phyloP scores from a whole-genome alignment of 306 rosid species.

The Astragalus glycyphyllos region DNA sequence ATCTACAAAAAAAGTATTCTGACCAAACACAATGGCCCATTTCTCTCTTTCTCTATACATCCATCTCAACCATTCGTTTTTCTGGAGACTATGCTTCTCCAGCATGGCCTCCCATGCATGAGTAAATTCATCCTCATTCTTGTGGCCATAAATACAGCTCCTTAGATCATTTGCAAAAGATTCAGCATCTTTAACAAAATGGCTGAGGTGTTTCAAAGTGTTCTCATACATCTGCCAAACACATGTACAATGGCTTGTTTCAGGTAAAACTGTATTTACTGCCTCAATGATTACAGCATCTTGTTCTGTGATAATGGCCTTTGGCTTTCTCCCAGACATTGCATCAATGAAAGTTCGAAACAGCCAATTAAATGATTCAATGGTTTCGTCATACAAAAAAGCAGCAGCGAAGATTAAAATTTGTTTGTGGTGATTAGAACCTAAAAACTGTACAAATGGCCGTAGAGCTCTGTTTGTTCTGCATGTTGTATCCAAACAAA shows the following conservation, averaged over 20 bases:
- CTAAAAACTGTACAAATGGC: conserved; percentile 68
- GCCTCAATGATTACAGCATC: conserved; percentile 68
- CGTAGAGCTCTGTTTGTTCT: conserved; percentile 51
- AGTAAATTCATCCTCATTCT: conserved; percentile 60
- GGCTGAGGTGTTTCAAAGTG: conserved; percentile 61
- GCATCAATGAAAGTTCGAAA: conserved; percentile 55
- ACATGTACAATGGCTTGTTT: conserved; percentile 53
- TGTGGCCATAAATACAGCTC: conserved; percentile 60
- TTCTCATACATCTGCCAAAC: conserved; percentile 67
- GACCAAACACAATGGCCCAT: conserved; percentile 64
- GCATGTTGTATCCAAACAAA: conserved; percentile 62
- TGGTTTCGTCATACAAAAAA: conserved; percentile 58
- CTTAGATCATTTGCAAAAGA: conserved; percentile 61
- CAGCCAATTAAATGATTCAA: conserved; percentile 65
- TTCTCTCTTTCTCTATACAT: conserved; percentile 68
- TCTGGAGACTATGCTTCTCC: conserved; percentile 58
- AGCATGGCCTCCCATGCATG: conserved; percentile 63
- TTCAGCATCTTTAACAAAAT: conserved; percentile 51
- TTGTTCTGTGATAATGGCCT: conserved; percentile 64
- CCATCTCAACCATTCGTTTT: conserved; percentile 78
- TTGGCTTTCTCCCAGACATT: conserved; percentile 70
- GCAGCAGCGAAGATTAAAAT: conserved; percentile 61
- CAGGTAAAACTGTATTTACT: conserved; percentile 56
- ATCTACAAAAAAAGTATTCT: conserved; percentile 62
- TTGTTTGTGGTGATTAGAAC: conserved; percentile 68